Evolutionary conservation across 202 grass and related monocot species (phyloP).

Genomic region (Zizania palustris): DNA sequence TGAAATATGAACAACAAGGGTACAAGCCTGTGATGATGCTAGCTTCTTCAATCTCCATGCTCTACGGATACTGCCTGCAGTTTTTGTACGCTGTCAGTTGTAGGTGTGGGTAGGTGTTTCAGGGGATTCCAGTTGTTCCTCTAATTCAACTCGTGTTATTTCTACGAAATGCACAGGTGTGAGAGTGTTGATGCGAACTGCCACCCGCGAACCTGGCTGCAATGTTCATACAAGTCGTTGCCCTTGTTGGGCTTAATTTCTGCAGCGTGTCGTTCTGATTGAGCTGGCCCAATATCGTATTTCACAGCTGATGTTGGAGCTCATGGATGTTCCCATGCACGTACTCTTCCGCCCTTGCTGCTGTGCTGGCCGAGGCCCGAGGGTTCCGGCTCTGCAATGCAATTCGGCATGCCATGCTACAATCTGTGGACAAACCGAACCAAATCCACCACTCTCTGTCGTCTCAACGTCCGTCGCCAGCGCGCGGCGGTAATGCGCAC

Average conservation of each 20-base stretch:
- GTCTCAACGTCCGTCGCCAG: background rate
- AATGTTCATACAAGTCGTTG: constrained; percentile 32
- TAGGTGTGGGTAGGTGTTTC: constrained; percentile 37
- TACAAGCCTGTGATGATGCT: constrained; percentile 34
- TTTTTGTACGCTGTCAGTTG: constrained; percentile 42
- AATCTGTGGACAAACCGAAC: background rate
- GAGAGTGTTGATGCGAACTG: background rate
- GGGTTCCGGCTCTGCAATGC: background rate
- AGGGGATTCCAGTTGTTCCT: constrained; percentile 19
- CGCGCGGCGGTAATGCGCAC: background rate
- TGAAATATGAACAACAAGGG: constrained; percentile 40
- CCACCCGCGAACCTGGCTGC: constrained; percentile 2
- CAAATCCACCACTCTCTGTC: background rate
- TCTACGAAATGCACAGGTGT: background rate
- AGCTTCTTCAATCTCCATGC: constrained; percentile 28
- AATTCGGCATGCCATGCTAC: background rate
- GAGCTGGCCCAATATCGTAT: background rate
- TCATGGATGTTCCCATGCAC: background rate
- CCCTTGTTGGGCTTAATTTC: constrained; percentile 5
- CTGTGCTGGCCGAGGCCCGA: too few relatives aligned
- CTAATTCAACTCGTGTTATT: constrained; percentile 6
- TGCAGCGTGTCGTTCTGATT: background rate
- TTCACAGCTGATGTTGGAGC: background rate
- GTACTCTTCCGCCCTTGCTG: too few relatives aligned
- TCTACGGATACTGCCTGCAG: constrained; percentile 33